These are phyloP conservation scores for Verbascum thapsus DNA, from an alignment of 257 asterid genomes.

Conservation along the genomic window DNA sequence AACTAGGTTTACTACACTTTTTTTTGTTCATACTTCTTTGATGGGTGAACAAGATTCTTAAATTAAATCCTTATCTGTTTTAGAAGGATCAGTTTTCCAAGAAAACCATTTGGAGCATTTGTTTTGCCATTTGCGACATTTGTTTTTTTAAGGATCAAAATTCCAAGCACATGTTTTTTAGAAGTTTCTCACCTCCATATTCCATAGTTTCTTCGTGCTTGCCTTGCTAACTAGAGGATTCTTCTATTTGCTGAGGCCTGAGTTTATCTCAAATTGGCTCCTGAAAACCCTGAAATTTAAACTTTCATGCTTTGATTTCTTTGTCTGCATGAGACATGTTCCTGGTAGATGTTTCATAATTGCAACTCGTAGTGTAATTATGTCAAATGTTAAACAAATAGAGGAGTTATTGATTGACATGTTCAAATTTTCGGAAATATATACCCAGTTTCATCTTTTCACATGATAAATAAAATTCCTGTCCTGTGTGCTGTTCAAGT, in stretches of 20 bases:
- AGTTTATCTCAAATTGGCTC: constrained; percentile 17
- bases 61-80: background rate
- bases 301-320: constrained; percentile 9
- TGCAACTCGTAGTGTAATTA: constrained; percentile 21
- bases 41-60: background rate
- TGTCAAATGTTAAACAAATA: constrained; percentile 6
- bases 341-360: background rate
- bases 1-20: background rate
- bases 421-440: background rate
- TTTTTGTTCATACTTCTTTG: background rate
- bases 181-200: background rate
- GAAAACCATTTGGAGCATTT: constrained; percentile 4
- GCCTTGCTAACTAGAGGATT: constrained; percentile 5
- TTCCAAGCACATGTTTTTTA: too few species aligned
- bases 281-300: background rate
- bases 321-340: background rate
- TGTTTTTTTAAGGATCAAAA: too few species aligned
- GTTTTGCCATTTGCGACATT: too few species aligned
- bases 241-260: constrained; percentile 3
- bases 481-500: background rate
- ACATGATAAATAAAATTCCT: constrained; percentile 12
- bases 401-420: background rate
- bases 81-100: background rate
- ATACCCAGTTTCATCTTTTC: background rate
- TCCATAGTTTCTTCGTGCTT: constrained; percentile 13